Evolutionary conservation across 306 rosid species (phyloP).

Genomic region (cucumber (Cucumis sativus)): Cucumber_9930_V3 NC_026657.2:18857501-18858000

Average conservation of each 20-base stretch:
- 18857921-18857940: conserved; percentile 6
- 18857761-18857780: neutral
- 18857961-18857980: neutral
- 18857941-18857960: conserved; percentile 1
- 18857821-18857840: neutral
- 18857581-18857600: neutral
- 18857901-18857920: conserved; percentile 7
- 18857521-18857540: neutral
- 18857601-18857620: neutral
- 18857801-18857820: neutral
- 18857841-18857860: conserved; percentile 2
- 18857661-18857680: neutral
- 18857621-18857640: neutral
- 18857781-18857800: neutral
- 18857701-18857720: neutral
- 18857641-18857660: neutral
- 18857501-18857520: conserved; percentile 2
- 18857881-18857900: conserved; percentile 9
- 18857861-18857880: conserved; percentile 1
- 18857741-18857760: neutral
- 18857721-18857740: neutral
- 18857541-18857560: neutral
- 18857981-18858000: conserved; percentile 6
- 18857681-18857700: neutral
- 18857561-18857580: neutral